These are phyloP conservation scores for Plantago coronopus DNA, from an alignment of 305 asterid genomes.

Conservation along the genomic window DNA sequence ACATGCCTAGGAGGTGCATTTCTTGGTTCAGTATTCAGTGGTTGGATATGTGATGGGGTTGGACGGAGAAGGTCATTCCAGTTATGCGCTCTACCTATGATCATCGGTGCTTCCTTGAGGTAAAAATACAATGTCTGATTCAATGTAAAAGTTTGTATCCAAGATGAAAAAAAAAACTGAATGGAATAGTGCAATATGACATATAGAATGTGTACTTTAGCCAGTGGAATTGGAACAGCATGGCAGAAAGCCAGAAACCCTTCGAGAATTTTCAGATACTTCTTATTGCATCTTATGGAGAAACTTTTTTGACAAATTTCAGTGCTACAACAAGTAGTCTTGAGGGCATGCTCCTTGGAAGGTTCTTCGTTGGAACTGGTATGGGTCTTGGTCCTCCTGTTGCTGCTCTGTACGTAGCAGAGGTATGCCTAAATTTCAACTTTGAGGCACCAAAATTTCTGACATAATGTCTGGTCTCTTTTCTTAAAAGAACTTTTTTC, in stretches of 20 bases:
- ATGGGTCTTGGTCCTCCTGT: slow-evolving; percentile 98
- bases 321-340: slow-evolving; percentile 80
- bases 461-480: slow-evolving; percentile 15
- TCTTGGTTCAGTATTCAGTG: slow-evolving; percentile 76
- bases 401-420: slow-evolving; percentile 87
- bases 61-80: slow-evolving; percentile 85
- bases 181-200: background rate
- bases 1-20: slow-evolving; percentile 93
- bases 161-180: too few relatives aligned
- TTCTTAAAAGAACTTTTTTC: slow-evolving; percentile 3
- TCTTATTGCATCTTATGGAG: background rate
- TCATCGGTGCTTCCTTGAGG: slow-evolving; percentile 82
- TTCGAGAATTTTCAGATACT: background rate
- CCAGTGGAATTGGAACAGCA: too few relatives aligned
- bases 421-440: slow-evolving; percentile 43
- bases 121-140: slow-evolving; percentile 20
- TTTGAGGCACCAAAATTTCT: slow-evolving; percentile 11
- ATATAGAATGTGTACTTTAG: too few relatives aligned
- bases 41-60: slow-evolving; percentile 76
- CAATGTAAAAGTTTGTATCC: too few relatives aligned
- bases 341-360: slow-evolving; percentile 87
- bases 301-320: slow-evolving; percentile 24
- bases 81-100: slow-evolving; percentile 83
- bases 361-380: slow-evolving; percentile 83
- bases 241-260: too few relatives aligned